These are phyloP conservation scores for Mucor piriformis DNA, from an alignment of 371 early-diverging fungal species.

Conservation along the genomic window DNA sequence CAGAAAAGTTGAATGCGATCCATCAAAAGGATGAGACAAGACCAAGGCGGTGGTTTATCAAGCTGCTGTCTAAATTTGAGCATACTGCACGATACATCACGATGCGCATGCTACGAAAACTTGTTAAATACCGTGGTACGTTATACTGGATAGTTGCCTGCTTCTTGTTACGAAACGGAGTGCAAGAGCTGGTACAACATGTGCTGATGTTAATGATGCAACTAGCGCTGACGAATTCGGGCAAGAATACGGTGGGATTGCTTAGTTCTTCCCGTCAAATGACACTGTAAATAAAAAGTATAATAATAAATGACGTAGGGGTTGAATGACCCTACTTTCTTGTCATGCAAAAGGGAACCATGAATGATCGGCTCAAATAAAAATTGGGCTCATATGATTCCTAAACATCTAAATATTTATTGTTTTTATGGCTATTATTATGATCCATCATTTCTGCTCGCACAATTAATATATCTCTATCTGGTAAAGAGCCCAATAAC, in stretches of 20 bases:
- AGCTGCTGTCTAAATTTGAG: slow-evolving; percentile 8
- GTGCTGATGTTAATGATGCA: slow-evolving; percentile 33
- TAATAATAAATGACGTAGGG: background rate
- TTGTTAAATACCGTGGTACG: slow-evolving; percentile 29
- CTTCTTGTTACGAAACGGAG: slow-evolving; percentile 36
- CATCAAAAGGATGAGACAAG: slow-evolving; percentile 5
- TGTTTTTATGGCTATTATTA: slow-evolving; percentile 20
- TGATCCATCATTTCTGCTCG: slow-evolving; percentile 35
- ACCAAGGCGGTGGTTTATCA: slow-evolving; percentile 3
- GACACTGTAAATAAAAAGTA: slow-evolving; percentile 22
- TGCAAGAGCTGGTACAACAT: slow-evolving; percentile 33
- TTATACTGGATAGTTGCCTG: slow-evolving; percentile 42
- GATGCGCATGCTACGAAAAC: slow-evolving; percentile 17
- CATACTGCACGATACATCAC: background rate
- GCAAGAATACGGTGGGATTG: slow-evolving; percentile 19
- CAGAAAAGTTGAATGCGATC: slow-evolving; percentile 21
- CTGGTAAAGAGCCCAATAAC: slow-evolving; percentile 37
- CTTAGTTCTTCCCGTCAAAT: slow-evolving; percentile 31
- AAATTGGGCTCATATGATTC: background rate
- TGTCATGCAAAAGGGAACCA: slow-evolving; percentile 14
- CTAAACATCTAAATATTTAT: slow-evolving; percentile 25
- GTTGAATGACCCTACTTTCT: background rate
- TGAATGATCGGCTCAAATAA: slow-evolving; percentile 11
- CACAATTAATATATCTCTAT: slow-evolving; percentile 41
- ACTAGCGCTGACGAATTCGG: slow-evolving; percentile 16